A percentile compares a stretch with the other conserved stretches of the same genome.
These are phyloP conservation scores for Colletotrichum tabaci DNA, from an alignment of 2,329 filamentous ascomycete genomes.

Conservation along the genomic window DNA sequence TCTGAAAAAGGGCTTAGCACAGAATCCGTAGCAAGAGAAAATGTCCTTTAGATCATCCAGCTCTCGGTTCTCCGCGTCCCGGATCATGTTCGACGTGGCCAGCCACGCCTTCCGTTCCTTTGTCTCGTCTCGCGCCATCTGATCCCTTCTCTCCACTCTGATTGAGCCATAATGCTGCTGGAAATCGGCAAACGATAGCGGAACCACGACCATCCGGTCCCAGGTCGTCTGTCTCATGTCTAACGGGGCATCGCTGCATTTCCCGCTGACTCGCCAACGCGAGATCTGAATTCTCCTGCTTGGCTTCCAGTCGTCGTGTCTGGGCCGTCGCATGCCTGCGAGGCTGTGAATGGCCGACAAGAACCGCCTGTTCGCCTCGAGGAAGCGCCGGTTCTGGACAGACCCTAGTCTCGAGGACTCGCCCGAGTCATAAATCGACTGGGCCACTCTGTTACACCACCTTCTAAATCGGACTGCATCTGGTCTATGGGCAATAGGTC, in stretches of 20 bases:
- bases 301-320: constrained; percentile 12
- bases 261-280: neutral
- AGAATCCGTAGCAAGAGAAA: constrained; percentile 23
- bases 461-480: neutral
- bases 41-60: neutral
- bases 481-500: neutral
- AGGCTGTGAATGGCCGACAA: constrained; percentile 23
- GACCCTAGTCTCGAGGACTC: neutral
- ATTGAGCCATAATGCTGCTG: neutral
- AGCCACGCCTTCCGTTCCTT: constrained; percentile 4
- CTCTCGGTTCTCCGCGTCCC: neutral
- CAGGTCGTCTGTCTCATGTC: neutral
- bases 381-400: constrained; percentile 10
- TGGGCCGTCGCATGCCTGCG: constrained; percentile 23
- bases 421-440: neutral
- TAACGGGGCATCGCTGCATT: constrained; percentile 3
- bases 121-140: neutral
- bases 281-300: neutral
- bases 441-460: neutral
- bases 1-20: constrained; percentile 1
- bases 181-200: neutral
- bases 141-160: neutral
- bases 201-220: constrained; percentile 1
- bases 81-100: constrained; percentile 3
- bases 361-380: constrained; percentile 30